These are phyloP conservation scores for Metschnikowia lunata DNA, from an alignment of 805 yeast species.

Conservation along the genomic window DNA sequence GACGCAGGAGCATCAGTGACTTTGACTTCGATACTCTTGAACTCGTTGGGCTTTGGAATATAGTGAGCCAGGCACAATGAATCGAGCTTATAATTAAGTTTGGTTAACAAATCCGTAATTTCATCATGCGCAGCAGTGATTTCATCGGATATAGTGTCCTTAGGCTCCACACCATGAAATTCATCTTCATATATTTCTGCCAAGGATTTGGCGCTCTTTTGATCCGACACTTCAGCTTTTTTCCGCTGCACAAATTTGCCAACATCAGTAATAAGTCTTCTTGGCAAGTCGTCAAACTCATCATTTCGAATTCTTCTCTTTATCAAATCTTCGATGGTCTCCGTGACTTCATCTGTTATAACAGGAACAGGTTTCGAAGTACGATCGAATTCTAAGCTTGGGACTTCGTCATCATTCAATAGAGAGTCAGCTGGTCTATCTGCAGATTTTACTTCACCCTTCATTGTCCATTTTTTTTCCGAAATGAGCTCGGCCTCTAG, in stretches of 20 bases:
- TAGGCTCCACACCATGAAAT: conserved; percentile 44
- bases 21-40: conserved; percentile 69
- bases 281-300: conserved; percentile 81
- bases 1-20: conserved; percentile 63
- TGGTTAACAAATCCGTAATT: conserved; percentile 58
- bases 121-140: conserved; percentile 73
- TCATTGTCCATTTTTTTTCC: conserved; percentile 89
- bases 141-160: conserved; percentile 55
- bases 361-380: conserved; percentile 95
- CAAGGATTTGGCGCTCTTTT: conserved; percentile 79
- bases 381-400: conserved; percentile 81
- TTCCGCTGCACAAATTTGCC: conserved; percentile 46
- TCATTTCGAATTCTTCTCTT: conserved; percentile 70
- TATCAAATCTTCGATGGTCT: conserved; percentile 82
- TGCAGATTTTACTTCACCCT: conserved; percentile 82
- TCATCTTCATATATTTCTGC: conserved; percentile 93
- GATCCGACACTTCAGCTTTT: conserved; percentile 71
- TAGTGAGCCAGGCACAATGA: conserved; percentile 92
- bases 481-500: conserved; percentile 86
- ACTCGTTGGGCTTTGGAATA: conserved; percentile 82
- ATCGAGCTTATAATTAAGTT: conserved; percentile 69
- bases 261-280: conserved; percentile 63
- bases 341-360: conserved; percentile 84
- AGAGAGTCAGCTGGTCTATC: conserved; percentile 84
- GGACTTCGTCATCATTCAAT: conserved; percentile 52